These are phyloP conservation scores for Bretziella fagacearum DNA, from an alignment of 2,329 filamentous ascomycete genomes.

Conservation along the genomic window DNA sequence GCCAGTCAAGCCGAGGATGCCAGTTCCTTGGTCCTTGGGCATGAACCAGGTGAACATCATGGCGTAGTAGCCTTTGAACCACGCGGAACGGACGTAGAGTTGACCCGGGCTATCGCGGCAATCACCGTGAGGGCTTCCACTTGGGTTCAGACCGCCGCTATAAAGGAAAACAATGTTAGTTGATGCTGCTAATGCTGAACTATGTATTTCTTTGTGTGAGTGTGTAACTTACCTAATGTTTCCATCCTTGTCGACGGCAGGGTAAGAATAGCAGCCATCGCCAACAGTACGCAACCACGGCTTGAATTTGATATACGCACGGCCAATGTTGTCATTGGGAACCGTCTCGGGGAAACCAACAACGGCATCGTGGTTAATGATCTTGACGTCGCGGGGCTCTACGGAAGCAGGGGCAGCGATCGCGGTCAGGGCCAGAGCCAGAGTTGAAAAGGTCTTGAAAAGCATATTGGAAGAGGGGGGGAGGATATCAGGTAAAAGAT, in stretches of 20 bases:
- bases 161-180: neutral
- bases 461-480: constrained; percentile 4
- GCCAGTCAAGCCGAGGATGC: constrained; percentile 17
- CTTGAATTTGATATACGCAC: constrained; percentile 22
- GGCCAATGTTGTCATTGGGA: constrained; percentile 19
- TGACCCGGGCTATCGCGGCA: constrained; percentile 24
- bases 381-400: constrained; percentile 18
- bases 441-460: constrained; percentile 7
- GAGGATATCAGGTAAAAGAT: neutral
- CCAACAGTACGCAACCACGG: constrained; percentile 26
- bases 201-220: neutral
- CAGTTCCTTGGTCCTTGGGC: constrained; percentile 28
- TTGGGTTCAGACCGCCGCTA: constrained; percentile 23
- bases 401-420: constrained; percentile 4
- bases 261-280: constrained; percentile 46
- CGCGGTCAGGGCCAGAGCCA: constrained; percentile 6
- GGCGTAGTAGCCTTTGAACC: constrained; percentile 20
- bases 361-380: constrained; percentile 21
- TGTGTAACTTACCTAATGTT: constrained; percentile 34
- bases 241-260: constrained; percentile 39
- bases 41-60: constrained; percentile 31
- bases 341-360: constrained; percentile 21
- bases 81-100: constrained; percentile 23
- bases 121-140: constrained; percentile 20
- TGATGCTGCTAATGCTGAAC: neutral